A percentile compares a stretch with the other conserved stretches of the same genome.
Conservation (phyloP, 306 rosid genomes). For the Acacia crassicarpa region DNA sequence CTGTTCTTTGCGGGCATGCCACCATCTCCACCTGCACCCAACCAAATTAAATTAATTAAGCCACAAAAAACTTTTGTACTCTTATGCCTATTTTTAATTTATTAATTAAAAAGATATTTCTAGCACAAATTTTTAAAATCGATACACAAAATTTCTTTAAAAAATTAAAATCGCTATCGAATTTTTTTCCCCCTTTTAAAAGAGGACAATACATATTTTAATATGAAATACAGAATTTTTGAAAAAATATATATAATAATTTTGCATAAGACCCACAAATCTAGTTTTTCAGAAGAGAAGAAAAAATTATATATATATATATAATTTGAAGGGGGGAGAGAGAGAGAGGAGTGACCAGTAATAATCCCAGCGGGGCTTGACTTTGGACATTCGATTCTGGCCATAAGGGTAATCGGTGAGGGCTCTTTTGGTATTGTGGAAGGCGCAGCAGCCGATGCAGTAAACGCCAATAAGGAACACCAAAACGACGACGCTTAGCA, state of each 20-base stretch:
- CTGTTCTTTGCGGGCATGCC: conserved; percentile 72
- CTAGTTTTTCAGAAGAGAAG: too few species aligned
- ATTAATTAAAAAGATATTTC: too few species aligned
- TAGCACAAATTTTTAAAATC: too few species aligned
- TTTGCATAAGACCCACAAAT: too few species aligned
- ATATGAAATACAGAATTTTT: too few species aligned
- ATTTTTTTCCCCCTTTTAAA: too few species aligned
- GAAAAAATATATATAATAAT: too few species aligned
- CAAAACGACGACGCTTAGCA: conserved; percentile 64
- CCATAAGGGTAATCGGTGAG: conserved; percentile 76
- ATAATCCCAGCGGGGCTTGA: conserved; percentile 89
- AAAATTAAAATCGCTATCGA: too few species aligned
- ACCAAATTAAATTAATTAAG: background rate
- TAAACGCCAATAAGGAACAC: conserved; percentile 74
- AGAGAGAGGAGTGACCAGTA: conserved; percentile 53
- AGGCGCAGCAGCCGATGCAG: conserved; percentile 91
- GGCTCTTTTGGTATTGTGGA: conserved; percentile 70
- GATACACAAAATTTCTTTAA: too few species aligned
- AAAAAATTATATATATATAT: too few species aligned
- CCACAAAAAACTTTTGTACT: background rate
- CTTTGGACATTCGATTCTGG: conserved; percentile 69
- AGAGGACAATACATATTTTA: too few species aligned
- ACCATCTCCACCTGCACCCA: conserved; percentile 89
- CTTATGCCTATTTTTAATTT: too few species aligned
- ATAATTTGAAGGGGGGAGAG: background rate